A percentile compares a stretch with the other conserved stretches of the same genome.
Evolutionary conservation across 331 rosid species (phyloP).

Genomic region (Dryas integrifolia): DNA sequence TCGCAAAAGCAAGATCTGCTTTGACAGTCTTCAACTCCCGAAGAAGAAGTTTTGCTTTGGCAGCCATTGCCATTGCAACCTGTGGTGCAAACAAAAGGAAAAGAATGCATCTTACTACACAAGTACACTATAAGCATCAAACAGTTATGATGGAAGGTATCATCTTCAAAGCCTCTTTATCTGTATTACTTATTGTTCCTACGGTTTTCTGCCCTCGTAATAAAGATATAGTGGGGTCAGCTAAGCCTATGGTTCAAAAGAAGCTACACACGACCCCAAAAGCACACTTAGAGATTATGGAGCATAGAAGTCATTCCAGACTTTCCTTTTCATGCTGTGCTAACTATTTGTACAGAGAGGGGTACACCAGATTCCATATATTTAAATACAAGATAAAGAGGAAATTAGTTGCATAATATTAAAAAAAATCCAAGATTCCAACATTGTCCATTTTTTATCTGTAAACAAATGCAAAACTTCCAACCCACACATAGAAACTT

Average conservation of each 20-base stretch:
- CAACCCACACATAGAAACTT: constrained; percentile 20
- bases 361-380: background rate
- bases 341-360: background rate
- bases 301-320: background rate
- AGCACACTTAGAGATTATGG: background rate
- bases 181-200: background rate
- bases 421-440: background rate
- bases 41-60: constrained; percentile 95
- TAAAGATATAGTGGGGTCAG: background rate
- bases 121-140: constrained; percentile 5
- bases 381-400: background rate
- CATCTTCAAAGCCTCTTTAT: too few species aligned
- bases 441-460: background rate
- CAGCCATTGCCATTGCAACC: constrained; percentile 99
- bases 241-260: background rate
- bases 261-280: background rate
- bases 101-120: constrained; percentile 29
- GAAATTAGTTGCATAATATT: background rate
- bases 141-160: background rate
- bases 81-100: constrained; percentile 38
- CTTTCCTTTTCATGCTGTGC: background rate
- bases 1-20: constrained; percentile 96
- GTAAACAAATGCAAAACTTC: background rate
- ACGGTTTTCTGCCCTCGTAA: background rate
- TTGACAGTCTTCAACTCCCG: constrained; percentile 97